phyloP scores from a whole-genome alignment of 768 basidiomycete genomes.

The Macrolepiota dolichaula region DNA sequence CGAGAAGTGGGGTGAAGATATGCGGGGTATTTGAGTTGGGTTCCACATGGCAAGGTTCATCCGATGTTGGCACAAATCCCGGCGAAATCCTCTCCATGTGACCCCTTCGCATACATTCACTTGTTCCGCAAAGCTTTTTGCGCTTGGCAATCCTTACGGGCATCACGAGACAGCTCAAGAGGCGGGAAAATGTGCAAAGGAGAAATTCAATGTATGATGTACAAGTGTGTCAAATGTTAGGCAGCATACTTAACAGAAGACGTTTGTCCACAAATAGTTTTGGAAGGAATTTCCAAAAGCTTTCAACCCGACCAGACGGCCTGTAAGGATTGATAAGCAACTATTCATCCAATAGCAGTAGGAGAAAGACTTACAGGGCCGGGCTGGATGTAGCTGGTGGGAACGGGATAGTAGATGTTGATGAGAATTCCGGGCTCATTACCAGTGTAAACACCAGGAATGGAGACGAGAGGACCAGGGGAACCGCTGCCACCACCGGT shows the following conservation, averaged over 20 bases:
- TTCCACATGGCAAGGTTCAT: background rate
- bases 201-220: background rate
- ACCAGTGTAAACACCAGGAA: constrained; percentile 26
- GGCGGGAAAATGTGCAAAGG: background rate
- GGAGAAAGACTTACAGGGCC: constrained; percentile 13
- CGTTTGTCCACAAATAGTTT: background rate
- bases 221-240: background rate
- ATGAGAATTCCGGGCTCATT: constrained; percentile 12
- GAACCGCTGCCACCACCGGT: constrained; percentile 26
- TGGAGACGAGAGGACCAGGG: constrained; percentile 22
- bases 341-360: background rate
- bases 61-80: background rate
- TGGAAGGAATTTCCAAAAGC: background rate
- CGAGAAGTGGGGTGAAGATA: background rate
- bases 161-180: background rate
- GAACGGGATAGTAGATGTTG: constrained; percentile 17
- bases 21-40: background rate
- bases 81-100: background rate
- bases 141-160: background rate
- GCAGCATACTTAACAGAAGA: background rate
- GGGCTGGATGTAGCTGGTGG: constrained; percentile 16
- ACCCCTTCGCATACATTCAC: background rate
- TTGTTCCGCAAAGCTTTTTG: background rate
- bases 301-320: constrained; percentile 17
- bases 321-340: background rate